phyloP scores from a whole-genome alignment of 495 filamentous ascomycete genomes.

The Cudoniella acicularis region DNA sequence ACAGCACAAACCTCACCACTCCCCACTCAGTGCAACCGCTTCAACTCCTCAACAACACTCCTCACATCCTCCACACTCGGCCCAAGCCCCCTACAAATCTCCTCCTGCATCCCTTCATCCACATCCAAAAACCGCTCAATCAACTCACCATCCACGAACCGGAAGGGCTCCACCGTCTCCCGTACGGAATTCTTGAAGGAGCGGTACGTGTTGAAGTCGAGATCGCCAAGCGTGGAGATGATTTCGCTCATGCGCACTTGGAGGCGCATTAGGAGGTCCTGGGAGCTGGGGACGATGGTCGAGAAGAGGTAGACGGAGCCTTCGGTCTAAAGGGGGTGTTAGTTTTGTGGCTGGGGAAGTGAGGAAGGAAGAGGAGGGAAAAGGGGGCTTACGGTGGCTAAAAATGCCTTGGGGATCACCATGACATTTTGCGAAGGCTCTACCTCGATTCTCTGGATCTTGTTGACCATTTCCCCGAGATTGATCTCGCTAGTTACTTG shows the following conservation, averaged over 20 bases:
- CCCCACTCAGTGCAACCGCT: slow-evolving; percentile 56
- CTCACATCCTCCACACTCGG: slow-evolving; percentile 69
- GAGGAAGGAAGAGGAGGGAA: not conserved
- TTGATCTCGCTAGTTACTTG: slow-evolving; percentile 74
- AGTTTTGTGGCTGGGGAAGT: slow-evolving; percentile 13
- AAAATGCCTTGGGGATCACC: slow-evolving; percentile 77
- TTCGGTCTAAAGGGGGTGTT: slow-evolving; percentile 60
- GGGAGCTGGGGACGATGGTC: slow-evolving; percentile 61
- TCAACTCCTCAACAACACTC: slow-evolving; percentile 67
- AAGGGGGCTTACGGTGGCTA: slow-evolving; percentile 74
- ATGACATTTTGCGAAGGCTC: slow-evolving; percentile 54
- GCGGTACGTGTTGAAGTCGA: slow-evolving; percentile 74
- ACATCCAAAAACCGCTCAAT: slow-evolving; percentile 80
- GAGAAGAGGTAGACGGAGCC: slow-evolving; percentile 90
- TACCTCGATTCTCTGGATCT: slow-evolving; percentile 59
- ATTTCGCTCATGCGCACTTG: slow-evolving; percentile 56
- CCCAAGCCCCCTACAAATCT: slow-evolving; percentile 59
- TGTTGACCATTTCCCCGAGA: slow-evolving; percentile 89
- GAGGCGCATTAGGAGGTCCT: slow-evolving; percentile 79
- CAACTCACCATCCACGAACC: slow-evolving; percentile 92
- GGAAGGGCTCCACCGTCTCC: slow-evolving; percentile 69
- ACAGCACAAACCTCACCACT: not conserved
- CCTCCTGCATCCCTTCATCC: slow-evolving; percentile 56
- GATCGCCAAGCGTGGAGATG: slow-evolving; percentile 31
- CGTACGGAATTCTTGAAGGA: slow-evolving; percentile 70